These are phyloP conservation scores for Fusarium camptoceras DNA, from an alignment of 2,329 filamentous ascomycete genomes.

Conservation along the genomic window DNA sequence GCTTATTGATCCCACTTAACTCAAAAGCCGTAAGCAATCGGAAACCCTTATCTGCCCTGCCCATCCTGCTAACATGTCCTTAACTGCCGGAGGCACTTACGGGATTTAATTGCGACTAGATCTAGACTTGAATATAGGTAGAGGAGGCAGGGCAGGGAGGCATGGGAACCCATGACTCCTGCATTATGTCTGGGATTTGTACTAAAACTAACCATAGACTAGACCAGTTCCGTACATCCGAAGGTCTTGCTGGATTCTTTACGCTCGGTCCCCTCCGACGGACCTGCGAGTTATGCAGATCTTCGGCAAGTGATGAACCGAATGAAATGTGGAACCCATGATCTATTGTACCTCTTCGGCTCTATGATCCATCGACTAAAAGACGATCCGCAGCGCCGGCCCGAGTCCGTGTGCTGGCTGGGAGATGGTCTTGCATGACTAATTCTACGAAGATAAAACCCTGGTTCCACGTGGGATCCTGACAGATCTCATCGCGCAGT, in stretches of 20 bases:
- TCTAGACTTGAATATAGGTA: background rate
- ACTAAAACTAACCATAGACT: fast-evolving
- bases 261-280: background rate
- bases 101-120: too few relatives aligned
- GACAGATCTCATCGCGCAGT: background rate
- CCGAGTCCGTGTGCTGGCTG: background rate
- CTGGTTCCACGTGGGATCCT: background rate
- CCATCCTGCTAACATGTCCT: background rate
- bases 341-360: background rate
- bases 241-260: background rate
- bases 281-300: background rate
- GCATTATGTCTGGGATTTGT: background rate
- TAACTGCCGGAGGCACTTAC: background rate
- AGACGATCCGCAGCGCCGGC: background rate
- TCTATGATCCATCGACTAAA: background rate
- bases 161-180: fast-evolving
- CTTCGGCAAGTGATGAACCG: background rate
- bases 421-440: background rate
- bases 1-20: background rate
- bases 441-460: background rate
- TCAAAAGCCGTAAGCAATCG: background rate
- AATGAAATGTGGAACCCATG: background rate
- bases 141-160: too few relatives aligned
- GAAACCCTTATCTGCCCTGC: too few relatives aligned
- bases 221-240: background rate